Base-by-base conservation (phyloP, 2,329 filamentous ascomycete genomes). In the Xylaria sp. region DNA sequence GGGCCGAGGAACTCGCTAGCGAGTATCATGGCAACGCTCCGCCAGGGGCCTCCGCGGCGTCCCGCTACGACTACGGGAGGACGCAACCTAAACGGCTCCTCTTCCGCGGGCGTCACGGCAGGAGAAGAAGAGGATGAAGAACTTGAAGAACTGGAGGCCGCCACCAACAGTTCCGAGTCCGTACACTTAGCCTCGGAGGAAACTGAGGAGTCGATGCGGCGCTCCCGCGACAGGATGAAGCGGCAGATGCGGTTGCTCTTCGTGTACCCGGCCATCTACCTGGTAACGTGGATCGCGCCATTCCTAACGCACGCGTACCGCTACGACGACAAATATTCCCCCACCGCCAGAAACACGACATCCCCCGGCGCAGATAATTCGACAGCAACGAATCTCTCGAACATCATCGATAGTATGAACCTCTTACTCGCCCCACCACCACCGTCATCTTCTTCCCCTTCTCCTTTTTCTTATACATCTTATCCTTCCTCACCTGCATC, bases 181-280 rank as follows among this genome's bases (percentile, higher is more conserved):
- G 42, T 75, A 18, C 66, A 69, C 58, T 69, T 77, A 0, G 54
- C 74, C 0, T 66, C 69, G 29, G 75, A 76, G 21, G 71, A 78
- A 6, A 77, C 75, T 0, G 76, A 78, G 1, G 76, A 76, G 2
- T 74, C 78, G 57, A 77, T 82, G 73, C 78, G 69, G 1, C 74
- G 73, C 21, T 76, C 85, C 9, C 85, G 88, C 13, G 81, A 85
- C 18, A 87, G 86, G 66, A 90, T 92, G 67, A 85, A 87, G 53
- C 86, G 90, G 10, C 91, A 94, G 75, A 84, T 94, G 1, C 87
- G 90, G 37, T 86, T 91, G 35, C 84, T 94, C 21, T 93, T 94
- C 79, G 88, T 93, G 57, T 95, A 95, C 77, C 92, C 92, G 0
- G 77, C 91, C 21, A 86, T 92, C 3, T 94, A 95, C 78, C 84